These are phyloP conservation scores for Mrakia gelida DNA, from an alignment of 768 basidiomycete genomes.

Conservation along the genomic window DNA sequence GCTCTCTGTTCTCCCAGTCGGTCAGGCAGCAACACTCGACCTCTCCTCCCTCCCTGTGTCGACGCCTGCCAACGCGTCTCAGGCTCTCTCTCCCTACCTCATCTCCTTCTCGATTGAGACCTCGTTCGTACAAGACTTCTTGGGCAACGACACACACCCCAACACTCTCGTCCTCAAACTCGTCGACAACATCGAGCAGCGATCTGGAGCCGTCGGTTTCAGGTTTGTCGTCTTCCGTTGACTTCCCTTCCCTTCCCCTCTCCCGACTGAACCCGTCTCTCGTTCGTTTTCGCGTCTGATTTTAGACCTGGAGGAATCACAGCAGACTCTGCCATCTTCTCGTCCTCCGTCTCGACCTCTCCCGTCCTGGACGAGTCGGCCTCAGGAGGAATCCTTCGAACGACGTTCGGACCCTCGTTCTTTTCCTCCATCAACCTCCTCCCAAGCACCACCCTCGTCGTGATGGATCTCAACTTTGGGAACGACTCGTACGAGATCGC, in stretches of 20 bases:
- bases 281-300: not conserved
- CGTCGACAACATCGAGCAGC: slow-evolving; percentile 38
- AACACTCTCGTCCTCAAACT: slow-evolving; percentile 41
- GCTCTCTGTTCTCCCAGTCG: not conserved
- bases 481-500: slow-evolving; percentile 42
- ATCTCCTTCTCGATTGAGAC: slow-evolving; percentile 42
- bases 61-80: slow-evolving; percentile 35
- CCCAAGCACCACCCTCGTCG: slow-evolving; percentile 37
- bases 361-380: slow-evolving; percentile 35
- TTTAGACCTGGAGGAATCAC: slow-evolving; percentile 43
- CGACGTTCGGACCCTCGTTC: slow-evolving; percentile 41
- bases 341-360: not conserved
- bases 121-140: slow-evolving; percentile 41
- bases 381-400: slow-evolving; percentile 41
- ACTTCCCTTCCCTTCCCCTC: not conserved
- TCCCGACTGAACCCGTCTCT: not conserved
- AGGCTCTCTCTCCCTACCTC: slow-evolving; percentile 38
- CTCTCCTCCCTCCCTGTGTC: not conserved
- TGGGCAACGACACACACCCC: slow-evolving; percentile 40
- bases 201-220: slow-evolving; percentile 37
- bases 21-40: not conserved
- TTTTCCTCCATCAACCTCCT: slow-evolving; percentile 40
- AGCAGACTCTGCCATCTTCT: slow-evolving; percentile 33
- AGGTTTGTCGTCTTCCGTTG: not conserved
- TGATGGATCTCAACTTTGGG: slow-evolving; percentile 42